phyloP scores from a whole-genome alignment of 176 grass and related monocot species.

The Juncus inflexus region DNA sequence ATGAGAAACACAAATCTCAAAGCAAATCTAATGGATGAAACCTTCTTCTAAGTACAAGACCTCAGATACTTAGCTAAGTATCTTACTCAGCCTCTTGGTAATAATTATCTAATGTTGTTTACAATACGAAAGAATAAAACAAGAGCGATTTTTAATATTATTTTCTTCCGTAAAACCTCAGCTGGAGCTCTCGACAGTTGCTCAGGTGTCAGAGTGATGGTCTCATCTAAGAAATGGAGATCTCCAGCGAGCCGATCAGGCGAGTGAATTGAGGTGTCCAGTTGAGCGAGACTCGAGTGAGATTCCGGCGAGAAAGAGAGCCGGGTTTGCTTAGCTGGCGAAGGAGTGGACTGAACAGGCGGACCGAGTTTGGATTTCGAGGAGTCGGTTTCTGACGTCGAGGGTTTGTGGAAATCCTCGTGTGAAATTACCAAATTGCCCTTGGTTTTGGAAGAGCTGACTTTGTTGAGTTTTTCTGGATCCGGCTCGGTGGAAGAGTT shows the following conservation, averaged over 20 bases:
- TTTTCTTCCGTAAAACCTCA: conserved; percentile 30
- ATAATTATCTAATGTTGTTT: too few species aligned
- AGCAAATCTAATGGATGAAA: too few species aligned
- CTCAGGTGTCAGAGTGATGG: conserved; percentile 85
- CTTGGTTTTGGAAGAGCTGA: conserved; percentile 40
- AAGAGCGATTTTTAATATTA: too few species aligned
- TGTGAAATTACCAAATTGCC: conserved; percentile 63
- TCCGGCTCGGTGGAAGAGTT: conserved; percentile 48
- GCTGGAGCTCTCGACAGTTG: conserved; percentile 87
- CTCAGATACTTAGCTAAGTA: too few species aligned
- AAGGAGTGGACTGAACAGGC: conserved; percentile 34
- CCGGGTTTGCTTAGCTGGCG: conserved; percentile 77
- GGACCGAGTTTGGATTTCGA: conserved; percentile 71
- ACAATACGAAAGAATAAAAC: too few species aligned
- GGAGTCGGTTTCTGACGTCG: conserved; percentile 63
- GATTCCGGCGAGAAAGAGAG: conserved; percentile 88
- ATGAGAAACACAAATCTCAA: too few species aligned
- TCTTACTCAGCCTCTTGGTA: too few species aligned
- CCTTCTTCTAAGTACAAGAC: too few species aligned
- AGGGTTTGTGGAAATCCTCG: conserved; percentile 73
- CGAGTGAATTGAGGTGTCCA: conserved; percentile 61
- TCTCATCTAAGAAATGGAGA: conserved; percentile 87
- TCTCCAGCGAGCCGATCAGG: conserved; percentile 82
- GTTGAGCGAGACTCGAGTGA: conserved; percentile 48
- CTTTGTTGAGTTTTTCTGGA: conserved; percentile 75